Base-by-base conservation (phyloP, 208 protist genomes). In the Leishmania gerbilli region DNA sequence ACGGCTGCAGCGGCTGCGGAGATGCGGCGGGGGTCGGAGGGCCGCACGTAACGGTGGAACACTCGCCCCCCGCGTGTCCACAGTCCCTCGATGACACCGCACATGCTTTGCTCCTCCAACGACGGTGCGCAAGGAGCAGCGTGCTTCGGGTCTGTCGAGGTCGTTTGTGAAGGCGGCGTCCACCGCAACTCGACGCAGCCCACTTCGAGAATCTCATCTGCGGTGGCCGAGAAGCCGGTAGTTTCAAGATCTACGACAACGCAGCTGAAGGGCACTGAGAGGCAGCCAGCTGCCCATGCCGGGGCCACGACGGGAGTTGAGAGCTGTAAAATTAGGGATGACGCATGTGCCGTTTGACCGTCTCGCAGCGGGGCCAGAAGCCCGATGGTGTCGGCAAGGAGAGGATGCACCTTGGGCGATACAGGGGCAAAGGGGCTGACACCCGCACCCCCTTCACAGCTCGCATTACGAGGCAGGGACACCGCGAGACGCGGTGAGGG, bases 241-340 rank as follows among this genome's bases (percentile, higher is more conserved):
- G 92, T 95, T 76, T 95, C 92, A 21, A 95, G 55, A 74, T 94
- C 90, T 11, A 95, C 45, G 40, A 88, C 86, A 24, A 92, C 72
- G 40, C 79, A 86, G 77, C 84, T 89, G 77, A 89, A 87, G 1
- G 84, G 75, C 9, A 13, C 69, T 2, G 69, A 74, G 69, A 8
- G 17, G 69, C 67, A 15, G 21, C 19, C 6, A 58, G 74, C 27
- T 64, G 42, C 37, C 31, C 9, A 53, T 47, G 45, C 69, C 13
- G 42, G 31, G 47, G 3, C 64, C 27, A 37, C n/a, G 55, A 64
- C 51, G 5, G 47, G 51, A 77, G 72, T n/a, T 37, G 24, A 74
- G 69, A 45, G 27, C 19, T 55, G 45, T 7, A 17, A 49, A 31
- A 53, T 37, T 11, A 37, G 15, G 4, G 37, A n/a, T 77, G 74